Base-by-base conservation (phyloP, 495 filamentous ascomycete genomes). In the Cetradonia linearis region DNA sequence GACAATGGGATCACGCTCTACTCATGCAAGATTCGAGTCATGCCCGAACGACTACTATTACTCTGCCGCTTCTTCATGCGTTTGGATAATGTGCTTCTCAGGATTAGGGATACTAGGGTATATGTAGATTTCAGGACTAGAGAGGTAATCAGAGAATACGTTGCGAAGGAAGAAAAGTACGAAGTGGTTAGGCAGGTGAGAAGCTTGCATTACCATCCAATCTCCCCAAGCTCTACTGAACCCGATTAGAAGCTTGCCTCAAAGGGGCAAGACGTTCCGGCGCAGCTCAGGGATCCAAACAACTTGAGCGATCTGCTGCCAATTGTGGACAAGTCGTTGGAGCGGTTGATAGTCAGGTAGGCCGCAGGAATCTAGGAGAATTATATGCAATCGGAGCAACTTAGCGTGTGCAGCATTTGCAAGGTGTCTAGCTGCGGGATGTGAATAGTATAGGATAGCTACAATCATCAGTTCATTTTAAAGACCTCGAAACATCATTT, bases 1-100 rank as follows among this genome's bases (percentile, higher is more conserved):
- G 93, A 98, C 70, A 98, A 98, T 70, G 93, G 93, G 30, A 92
- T 96, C 62, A 83, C 89, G 7, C 79, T 95, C 70, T 70, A 94
- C 13, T 91, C 83, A 28, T 86, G 86, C 73, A 97, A 97, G 76
- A 74, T 96, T 49, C 78, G 93, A 52, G 93, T 96, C 52, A 96
- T 96, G 88, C 88, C 88, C 36, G 81, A 82, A 59, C 76, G 93
- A 47, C 81, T 97, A 68, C 78, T 98, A 56, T 76, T 97, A 40
- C 78, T 98, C 11, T 82, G 80, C 50, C 78, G 94, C n/a, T 86
- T 95, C 70, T 98, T 94, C 74, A 87, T 98, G 84, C 77, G 93
- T 62, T 76, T 98, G 42, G 93, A 98, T 66, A 85, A 86, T 58
- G 93, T 98, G 25, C 63, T 98, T 53, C 80, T 95, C 46, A 78